Percentiles rank a stretch among this genome's conserved stretches.
Conservation (phyloP, 2,329 filamentous ascomycete species). For the Exutisphaerella laricina region DNA sequence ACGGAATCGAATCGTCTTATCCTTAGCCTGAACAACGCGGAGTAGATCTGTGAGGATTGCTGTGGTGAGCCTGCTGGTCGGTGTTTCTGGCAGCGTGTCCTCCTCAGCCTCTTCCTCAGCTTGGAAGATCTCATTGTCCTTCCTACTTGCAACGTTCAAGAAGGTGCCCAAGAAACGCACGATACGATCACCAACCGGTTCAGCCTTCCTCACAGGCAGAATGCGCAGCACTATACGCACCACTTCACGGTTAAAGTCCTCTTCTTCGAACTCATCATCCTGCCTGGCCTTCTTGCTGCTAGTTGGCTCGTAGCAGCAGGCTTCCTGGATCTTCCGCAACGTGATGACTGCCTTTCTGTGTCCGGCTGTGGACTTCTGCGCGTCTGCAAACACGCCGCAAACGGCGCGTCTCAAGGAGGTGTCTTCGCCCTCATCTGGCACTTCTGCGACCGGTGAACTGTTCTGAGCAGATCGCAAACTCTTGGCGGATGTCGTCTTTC, state of each 20-base stretch:
- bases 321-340: conserved; percentile 83
- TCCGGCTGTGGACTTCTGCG: conserved; percentile 81
- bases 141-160: conserved; percentile 62
- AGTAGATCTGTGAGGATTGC: conserved; percentile 68
- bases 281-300: conserved; percentile 48
- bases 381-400: conserved; percentile 52
- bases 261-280: conserved; percentile 68
- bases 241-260: conserved; percentile 83
- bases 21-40: conserved; percentile 75
- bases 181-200: conserved; percentile 77
- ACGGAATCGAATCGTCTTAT: conserved; percentile 86
- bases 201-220: conserved; percentile 85
- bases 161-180: conserved; percentile 86
- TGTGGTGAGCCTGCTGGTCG: conserved; percentile 71
- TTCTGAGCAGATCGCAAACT: conserved; percentile 21
- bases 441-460: conserved; percentile 32
- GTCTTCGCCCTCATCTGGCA: conserved; percentile 67
- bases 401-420: conserved; percentile 69
- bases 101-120: conserved; percentile 55
- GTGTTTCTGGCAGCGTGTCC: conserved; percentile 68
- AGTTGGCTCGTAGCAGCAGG: conserved; percentile 58
- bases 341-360: conserved; percentile 86
- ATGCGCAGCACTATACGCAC: conserved; percentile 74
- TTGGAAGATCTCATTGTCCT: conserved; percentile 41
- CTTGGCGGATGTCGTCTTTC: conserved; percentile 19